Conservation (phyloP, 83 land plant genomes). For the Picea abies region DNA sequence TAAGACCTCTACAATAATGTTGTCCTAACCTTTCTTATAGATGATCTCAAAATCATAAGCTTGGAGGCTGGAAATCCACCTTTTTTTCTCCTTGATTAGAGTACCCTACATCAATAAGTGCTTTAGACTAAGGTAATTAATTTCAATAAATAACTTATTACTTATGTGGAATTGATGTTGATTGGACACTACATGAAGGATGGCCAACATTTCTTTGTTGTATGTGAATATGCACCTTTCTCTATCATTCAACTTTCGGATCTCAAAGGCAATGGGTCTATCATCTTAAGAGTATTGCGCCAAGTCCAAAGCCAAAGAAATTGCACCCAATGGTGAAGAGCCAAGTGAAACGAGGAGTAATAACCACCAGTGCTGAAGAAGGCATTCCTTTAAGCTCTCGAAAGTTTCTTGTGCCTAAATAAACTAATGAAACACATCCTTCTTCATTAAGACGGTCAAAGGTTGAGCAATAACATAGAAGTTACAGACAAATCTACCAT, state of each 20-base stretch:
- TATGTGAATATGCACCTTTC: not conserved
- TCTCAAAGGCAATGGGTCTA: not conserved
- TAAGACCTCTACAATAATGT: too few species aligned
- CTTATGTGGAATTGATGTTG: not conserved
- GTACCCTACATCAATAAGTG: too few species aligned
- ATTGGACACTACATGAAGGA: not conserved
- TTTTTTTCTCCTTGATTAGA: too few species aligned
- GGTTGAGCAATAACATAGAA: constrained; percentile 1
- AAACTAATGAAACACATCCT: not conserved
- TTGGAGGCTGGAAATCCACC: too few species aligned
- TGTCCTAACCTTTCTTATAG: too few species aligned
- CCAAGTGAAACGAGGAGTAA: not conserved
- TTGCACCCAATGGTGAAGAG: not conserved
- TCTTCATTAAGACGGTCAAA: not conserved
- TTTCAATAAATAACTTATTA: not conserved
- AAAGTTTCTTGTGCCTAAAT: not conserved
- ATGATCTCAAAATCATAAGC: too few species aligned
- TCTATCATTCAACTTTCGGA: not conserved
- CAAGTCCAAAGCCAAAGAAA: not conserved
- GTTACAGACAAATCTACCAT: not conserved
- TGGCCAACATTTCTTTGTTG: not conserved
- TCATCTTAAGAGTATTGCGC: not conserved
- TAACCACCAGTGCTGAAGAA: not conserved
- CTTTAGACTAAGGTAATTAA: not conserved
- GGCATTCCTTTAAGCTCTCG: not conserved